Evolutionary conservation across 441 rosid species (phyloP), one percentile per base, ranked within the genome.

Genomic region (Arabidopsis lyrata): DNA sequence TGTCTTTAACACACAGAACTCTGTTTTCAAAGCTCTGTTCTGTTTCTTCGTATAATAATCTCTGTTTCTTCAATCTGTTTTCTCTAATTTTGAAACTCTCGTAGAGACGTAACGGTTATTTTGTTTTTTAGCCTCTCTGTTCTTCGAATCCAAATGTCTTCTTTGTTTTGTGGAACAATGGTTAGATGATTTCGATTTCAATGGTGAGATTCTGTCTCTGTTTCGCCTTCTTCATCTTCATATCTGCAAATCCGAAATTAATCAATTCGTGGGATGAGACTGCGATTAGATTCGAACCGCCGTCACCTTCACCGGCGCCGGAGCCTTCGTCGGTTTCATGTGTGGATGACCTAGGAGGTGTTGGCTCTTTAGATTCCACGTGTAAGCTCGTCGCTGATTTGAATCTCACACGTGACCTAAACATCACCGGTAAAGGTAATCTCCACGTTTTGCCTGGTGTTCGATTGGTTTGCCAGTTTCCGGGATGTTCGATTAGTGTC

Each of bases 351-450:
- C 91, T 94, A 13, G 91, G 89, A 6, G 98, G 98, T 63, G 77
- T 88, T 60, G 98, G 98, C 45, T 79, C 93, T 2, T 70, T 94
- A 20, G 97, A 94, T 75, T 78, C 96, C 72, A 86, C 87, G n/a
- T 94, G 98, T 78, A 84, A 88, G 84, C 90, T 94, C 68, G 83
- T 87, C 65, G 72, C 85, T 64, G 93, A 91, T 86, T 82, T 90
- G 75, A 94, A 86, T 84, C 90, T 94, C 67, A 88, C 95, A 9
- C 72, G 83, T 52, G 88, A 86, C 79, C 84, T 79, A 36, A 86
- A 88, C 74, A 86, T 94, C 77, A 66, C 80, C 66, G 98, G 98
- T 32, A 81, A 80, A 54, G 98, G 98, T n/a, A 83, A 85, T 74
- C 85, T 94, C 66, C 54, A 81, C 65, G 77, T 94, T 76, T 81